Evolutionary conservation across 108 stramenopile species (phyloP), one percentile per base, ranked within the genome.

Genomic region (Cylindrotheca closterium): DNA sequence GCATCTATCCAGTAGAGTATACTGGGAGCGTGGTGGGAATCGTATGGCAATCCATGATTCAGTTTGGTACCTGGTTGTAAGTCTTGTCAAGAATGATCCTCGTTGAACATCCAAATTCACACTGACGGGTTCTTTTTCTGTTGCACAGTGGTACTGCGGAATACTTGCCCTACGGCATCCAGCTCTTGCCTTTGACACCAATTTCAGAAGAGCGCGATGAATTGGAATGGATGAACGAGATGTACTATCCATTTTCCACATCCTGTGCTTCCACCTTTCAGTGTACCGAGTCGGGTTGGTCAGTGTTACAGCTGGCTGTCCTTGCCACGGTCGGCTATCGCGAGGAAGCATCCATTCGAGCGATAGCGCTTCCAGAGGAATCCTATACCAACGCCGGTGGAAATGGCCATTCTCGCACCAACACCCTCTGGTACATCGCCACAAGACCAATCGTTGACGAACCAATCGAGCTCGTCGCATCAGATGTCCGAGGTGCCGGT

Each of bases 151-250:
- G 85, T 4, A 46, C 60, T 47, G 64, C 76, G 24, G 71, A 78
- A 7, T 89, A 77, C 47, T 71, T 90, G 1, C 79, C 86, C 0
- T 85, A 81, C 68, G 93, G 93, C 1, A 94, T 94, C 47, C 92
- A 97, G 58, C 81, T 97, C 23, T 49, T 97, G 26, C 94, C 95
- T 1, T 59, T 96, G 8, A 97, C 94, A 3, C 79, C 87, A 0
- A 79, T 91, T 25, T 85, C 92, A 5, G 97, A 96, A 79, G 30
- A 68, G n/a, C 58, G 95, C 51, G 94, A 96, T 64, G 70, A 75
- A 42, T 47, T 75, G 29, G 79, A 85, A 29, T 96, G 96, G 96
- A 61, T 90, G 12, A 67, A 86, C 27, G 72, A 86, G 51, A 72
- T 97, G 59, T 92, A 95, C 53, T 67, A 82, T 12, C 62, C 87